Conservation (phyloP, 2,329 filamentous ascomycete genomes). For the Fusarium virguliforme region DNA sequence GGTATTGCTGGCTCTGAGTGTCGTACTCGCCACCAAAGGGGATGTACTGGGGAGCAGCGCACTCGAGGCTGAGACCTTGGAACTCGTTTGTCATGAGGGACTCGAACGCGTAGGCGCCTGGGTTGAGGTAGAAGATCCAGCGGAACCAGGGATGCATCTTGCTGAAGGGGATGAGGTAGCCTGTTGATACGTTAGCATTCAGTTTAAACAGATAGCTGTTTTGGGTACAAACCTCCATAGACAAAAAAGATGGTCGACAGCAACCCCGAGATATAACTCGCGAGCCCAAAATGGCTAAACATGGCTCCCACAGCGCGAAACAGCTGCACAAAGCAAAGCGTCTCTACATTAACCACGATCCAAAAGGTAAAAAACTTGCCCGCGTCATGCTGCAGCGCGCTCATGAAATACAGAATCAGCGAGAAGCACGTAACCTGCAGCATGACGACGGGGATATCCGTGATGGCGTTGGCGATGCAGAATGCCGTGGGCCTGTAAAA, state of each 20-base stretch:
- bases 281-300: conserved; percentile 64
- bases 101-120: conserved; percentile 72
- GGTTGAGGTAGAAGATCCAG: conserved; percentile 73
- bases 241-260: conserved; percentile 52
- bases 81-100: conserved; percentile 75
- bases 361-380: conserved; percentile 74
- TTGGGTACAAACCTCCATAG: conserved; percentile 46
- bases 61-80: conserved; percentile 69
- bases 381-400: conserved; percentile 48
- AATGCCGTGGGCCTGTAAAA: conserved; percentile 55
- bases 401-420: conserved; percentile 56
- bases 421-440: conserved; percentile 69
- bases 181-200: conserved; percentile 50
- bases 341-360: conserved; percentile 72
- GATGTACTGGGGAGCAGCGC: conserved; percentile 69
- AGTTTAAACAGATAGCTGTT: too few species aligned
- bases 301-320: conserved; percentile 78
- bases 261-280: conserved; percentile 49
- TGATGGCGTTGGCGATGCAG: conserved; percentile 59
- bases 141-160: conserved; percentile 62
- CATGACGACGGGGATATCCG: conserved; percentile 63
- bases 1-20: conserved; percentile 50
- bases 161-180: conserved; percentile 65
- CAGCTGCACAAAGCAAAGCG: conserved; percentile 74
- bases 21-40: conserved; percentile 62